Evolutionary conservation across 768 basidiomycete species (phyloP).

Genomic region (Cystobasidium tubakii): DNA sequence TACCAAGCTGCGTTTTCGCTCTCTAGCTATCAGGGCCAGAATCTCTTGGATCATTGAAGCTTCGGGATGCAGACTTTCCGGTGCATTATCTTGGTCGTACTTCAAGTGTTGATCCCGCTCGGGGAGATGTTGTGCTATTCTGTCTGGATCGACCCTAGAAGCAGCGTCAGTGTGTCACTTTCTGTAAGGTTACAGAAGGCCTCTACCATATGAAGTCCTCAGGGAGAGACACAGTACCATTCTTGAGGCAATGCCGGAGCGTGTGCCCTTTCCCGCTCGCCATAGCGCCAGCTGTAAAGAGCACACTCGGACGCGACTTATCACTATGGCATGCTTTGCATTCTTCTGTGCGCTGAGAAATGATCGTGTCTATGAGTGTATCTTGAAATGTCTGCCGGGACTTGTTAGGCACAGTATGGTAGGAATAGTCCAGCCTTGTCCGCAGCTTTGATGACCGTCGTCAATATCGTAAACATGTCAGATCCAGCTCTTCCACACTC

Average conservation of each 20-base stretch:
- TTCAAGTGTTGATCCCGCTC: slow-evolving; percentile 46
- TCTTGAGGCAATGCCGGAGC: slow-evolving; percentile 41
- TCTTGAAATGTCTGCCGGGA: slow-evolving; percentile 45
- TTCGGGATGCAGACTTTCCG: slow-evolving; percentile 46
- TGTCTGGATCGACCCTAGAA: slow-evolving; percentile 47
- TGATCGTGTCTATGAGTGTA: slow-evolving; percentile 41
- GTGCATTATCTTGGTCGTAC: slow-evolving; percentile 34
- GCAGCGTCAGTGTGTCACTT: background rate
- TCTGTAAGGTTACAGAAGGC: too few species aligned
- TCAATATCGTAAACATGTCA: too few species aligned
- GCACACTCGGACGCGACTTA: slow-evolving; percentile 39
- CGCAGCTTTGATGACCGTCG: slow-evolving; percentile 8
- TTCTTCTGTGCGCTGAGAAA: slow-evolving; percentile 28
- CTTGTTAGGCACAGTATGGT: slow-evolving; percentile 43
- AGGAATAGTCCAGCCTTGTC: slow-evolving; percentile 43
- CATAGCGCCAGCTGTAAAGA: slow-evolving; percentile 47
- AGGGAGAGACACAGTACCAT: slow-evolving; percentile 41
- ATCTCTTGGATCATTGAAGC: slow-evolving; percentile 46
- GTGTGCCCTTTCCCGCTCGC: slow-evolving; percentile 46
- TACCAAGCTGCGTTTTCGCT: slow-evolving; percentile 41
- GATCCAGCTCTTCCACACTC: too few species aligned
- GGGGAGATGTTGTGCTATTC: slow-evolving; percentile 45
- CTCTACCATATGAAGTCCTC: slow-evolving; percentile 47
- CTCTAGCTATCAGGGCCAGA: slow-evolving; percentile 41
- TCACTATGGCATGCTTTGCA: slow-evolving; percentile 26